These are phyloP conservation scores for Hyaloraphidium curvatum DNA, from an alignment of 192 early-diverging fungal species.

Conservation along the genomic window DNA sequence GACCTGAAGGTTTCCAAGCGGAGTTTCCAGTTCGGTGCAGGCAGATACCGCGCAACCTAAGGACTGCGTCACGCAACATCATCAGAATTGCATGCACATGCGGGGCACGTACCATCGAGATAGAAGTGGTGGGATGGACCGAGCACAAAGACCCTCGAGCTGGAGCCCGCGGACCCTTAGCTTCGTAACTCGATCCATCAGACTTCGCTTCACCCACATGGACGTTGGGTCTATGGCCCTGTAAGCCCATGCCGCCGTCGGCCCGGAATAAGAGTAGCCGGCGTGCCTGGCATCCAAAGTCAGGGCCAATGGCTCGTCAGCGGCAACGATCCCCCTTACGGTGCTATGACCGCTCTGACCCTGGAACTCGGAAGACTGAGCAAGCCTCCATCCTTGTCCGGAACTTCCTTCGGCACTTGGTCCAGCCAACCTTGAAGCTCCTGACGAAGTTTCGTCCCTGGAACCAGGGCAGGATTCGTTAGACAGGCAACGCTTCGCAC, in stretches of 20 bases:
- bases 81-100: neutral
- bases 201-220: slow-evolving; percentile 21
- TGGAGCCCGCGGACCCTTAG: slow-evolving; percentile 10
- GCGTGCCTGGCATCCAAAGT: slow-evolving; percentile 46
- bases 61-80: too few relatives aligned
- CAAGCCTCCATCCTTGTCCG: neutral
- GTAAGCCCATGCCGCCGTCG: slow-evolving; percentile 81
- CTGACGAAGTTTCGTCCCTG: slow-evolving; percentile 18
- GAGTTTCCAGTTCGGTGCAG: slow-evolving; percentile 61
- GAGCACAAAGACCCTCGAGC: slow-evolving; percentile 70
- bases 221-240: slow-evolving; percentile 34
- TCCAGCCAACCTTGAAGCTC: slow-evolving; percentile 32
- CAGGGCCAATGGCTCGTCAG: neutral
- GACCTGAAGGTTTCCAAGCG: slow-evolving; percentile 60
- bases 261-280: slow-evolving; percentile 73
- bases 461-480: neutral
- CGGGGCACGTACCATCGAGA: slow-evolving; percentile 19
- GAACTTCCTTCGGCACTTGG: slow-evolving; percentile 13
- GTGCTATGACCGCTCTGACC: slow-evolving; percentile 49
- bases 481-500: neutral
- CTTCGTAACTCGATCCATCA: neutral
- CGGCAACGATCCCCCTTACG: slow-evolving; percentile 27
- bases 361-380: slow-evolving; percentile 19
- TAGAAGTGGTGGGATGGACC: slow-evolving; percentile 88
- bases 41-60: slow-evolving; percentile 60